Evolutionary conservation across 345 rosid genomes (phyloP), one percentile per base, ranked within the genome.

Genomic region (Salix purpurea): DNA sequence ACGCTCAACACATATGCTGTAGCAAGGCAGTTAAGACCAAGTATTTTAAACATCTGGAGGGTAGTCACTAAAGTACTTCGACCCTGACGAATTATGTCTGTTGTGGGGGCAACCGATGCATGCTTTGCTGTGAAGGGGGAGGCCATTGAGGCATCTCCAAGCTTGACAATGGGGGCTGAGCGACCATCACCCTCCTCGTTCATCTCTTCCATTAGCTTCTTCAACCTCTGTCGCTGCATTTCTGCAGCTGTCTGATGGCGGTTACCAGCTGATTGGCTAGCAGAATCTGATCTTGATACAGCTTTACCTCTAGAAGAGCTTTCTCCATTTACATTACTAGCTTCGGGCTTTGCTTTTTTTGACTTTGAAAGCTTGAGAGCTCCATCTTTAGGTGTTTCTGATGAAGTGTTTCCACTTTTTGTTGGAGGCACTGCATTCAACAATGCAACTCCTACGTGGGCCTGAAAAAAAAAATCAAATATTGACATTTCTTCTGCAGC

Each of bases 111-210:
- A 69, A 96, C 97, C 28, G 99, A 96, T 12, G 99, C 98, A 50
- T 96, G 99, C 84, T 96, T 96, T 4, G 98, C 99, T 19, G 99
- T 96, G 80, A 96, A 96, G 30, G 98, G 98, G 9, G 99, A 96
- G 64, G 99, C 99, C 99, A 96, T 96, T 54, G 99, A 96, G 32
- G 99, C 99, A 84, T 96, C 98, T 4, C 99, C 99, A 39, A 96
- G 98, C 87, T 92, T 96, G 72, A 96, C 99, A 52, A 96, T 71
- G 8, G 99, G 98, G 70, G 98, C 95, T 54, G 97, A 72, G 60
- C 92, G 96, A 71, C 99, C 96, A 83, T 96, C 99, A 62, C 86
- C 88, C 46, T 91, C 97, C 75, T 91, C 97, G 67, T 96, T 96
- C 84, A 94, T 70, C 81, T 96, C 97, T 74, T 94, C 97, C 99